Base-by-base conservation (phyloP, 345 rosid genomes). In the Salix viminalis region DNA sequence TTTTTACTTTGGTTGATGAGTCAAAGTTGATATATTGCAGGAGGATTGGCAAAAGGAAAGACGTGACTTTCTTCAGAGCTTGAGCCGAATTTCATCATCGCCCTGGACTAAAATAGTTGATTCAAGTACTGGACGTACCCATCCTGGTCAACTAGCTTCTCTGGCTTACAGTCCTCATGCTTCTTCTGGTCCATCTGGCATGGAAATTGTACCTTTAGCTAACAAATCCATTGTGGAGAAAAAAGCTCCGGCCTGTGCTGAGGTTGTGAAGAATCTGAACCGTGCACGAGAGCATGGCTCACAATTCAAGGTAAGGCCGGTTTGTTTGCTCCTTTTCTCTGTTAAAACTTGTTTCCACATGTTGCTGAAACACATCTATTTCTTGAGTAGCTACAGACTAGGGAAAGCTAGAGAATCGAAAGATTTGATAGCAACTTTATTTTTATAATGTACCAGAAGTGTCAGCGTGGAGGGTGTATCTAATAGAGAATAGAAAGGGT, bases 11-110 rank as follows among this genome's bases (percentile, higher is more conserved):
- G 65, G 66, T 76, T 72, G 72, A 75, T 73, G 37, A 56, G 23
- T 79, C 52, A 1, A 69, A 44, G 50, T 54, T 76, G 19, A 64
- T 69, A 37, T 79, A 61, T 71, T 83, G 85, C 90, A 96, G 98
- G 98, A 92, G 36, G 94, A 92, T 81, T 93, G 99, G 98, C 88
- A 91, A 81, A 96, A 92, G 80, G 97, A 91, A 86, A 96, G 90
- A 71, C 96, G 91, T 56, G 95, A 92, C 82, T 96, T 96, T 84
- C 94, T 93, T 77, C 98, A 89, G 86, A 96, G 97, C 83, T 88
- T 96, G 83, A 92, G 92, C 81, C 90, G 91, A 70, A 91, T 96
- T 85, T 90, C 99, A 78, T 83, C 91, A 76, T 83, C 94, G 78
- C 98, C 97, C 32, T 88, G 85, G 89, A 87, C 91, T 32, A 93